These are phyloP conservation scores for Penicillium olsonii DNA, from an alignment of 2,329 filamentous ascomycete genomes.

Conservation along the genomic window DNA sequence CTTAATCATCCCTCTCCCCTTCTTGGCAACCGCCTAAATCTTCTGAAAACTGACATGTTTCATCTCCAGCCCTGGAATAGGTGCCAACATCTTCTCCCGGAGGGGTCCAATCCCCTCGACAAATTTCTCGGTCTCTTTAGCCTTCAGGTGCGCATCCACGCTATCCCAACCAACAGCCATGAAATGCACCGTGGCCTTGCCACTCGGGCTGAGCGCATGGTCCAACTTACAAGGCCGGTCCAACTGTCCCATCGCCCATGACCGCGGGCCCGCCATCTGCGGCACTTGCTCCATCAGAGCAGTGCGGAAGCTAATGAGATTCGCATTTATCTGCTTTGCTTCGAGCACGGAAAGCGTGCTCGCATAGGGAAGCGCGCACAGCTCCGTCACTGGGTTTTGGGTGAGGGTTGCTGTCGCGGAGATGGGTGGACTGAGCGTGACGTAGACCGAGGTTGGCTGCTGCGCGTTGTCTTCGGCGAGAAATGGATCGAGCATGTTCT, in stretches of 20 bases:
- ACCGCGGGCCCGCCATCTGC: constrained; percentile 27
- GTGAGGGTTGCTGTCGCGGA: constrained; percentile 30
- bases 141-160: constrained; percentile 52
- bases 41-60: constrained; percentile 46
- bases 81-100: constrained; percentile 40
- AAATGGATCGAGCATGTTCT: constrained; percentile 24
- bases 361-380: constrained; percentile 48
- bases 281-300: constrained; percentile 33
- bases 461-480: constrained; percentile 23
- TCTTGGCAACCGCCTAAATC: constrained; percentile 12
- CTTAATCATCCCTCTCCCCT: neutral
- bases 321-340: constrained; percentile 30
- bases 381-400: constrained; percentile 52
- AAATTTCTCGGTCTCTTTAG: constrained; percentile 50
- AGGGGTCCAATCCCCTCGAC: constrained; percentile 43
- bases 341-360: constrained; percentile 32
- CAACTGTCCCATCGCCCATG: constrained; percentile 40
- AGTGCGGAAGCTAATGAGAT: constrained; percentile 42
- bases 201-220: constrained; percentile 40
- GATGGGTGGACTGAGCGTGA: constrained; percentile 33
- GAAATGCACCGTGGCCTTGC: constrained; percentile 46
- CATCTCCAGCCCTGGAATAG: constrained; percentile 46
- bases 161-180: constrained; percentile 55
- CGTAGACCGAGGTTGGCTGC: constrained; percentile 27
- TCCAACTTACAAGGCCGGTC: constrained; percentile 35